phyloP scores from a whole-genome alignment of 2,329 filamentous ascomycete genomes.

The Seiridium unicorne region DNA sequence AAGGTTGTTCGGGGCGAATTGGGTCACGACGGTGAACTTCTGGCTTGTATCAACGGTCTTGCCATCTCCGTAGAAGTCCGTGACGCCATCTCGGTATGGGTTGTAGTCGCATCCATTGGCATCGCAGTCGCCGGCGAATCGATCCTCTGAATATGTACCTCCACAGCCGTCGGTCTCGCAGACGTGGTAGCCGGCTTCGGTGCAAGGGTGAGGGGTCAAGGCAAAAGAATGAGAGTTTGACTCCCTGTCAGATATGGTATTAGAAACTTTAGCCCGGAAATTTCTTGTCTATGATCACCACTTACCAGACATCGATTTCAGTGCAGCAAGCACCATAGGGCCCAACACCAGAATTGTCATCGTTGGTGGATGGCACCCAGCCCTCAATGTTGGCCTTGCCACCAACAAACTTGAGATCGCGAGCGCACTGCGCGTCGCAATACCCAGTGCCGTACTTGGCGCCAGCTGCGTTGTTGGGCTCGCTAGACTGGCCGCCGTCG shows the following conservation, averaged over 20 bases:
- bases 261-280: neutral
- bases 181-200: conserved; percentile 41
- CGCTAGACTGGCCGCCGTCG: conserved; percentile 49
- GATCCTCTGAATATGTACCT: conserved; percentile 45
- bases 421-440: conserved; percentile 53
- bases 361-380: conserved; percentile 46
- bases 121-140: conserved; percentile 61
- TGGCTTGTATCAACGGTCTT: conserved; percentile 20
- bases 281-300: too few species aligned
- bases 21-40: conserved; percentile 47
- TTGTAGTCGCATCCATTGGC: conserved; percentile 67
- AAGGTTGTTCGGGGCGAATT: conserved; percentile 47
- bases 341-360: conserved; percentile 49
- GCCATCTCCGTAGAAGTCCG: conserved; percentile 58
- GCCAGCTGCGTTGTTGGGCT: conserved; percentile 49
- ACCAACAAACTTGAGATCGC: conserved; percentile 8
- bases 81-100: conserved; percentile 62
- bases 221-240: conserved; percentile 61
- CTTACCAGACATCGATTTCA: conserved; percentile 59
- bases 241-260: conserved; percentile 29
- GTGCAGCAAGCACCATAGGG: conserved; percentile 54
- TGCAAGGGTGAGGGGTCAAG: conserved; percentile 62
- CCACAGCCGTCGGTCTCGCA: conserved; percentile 47
- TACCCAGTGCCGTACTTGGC: conserved; percentile 61
- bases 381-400: conserved; percentile 42